A percentile compares a stretch with the other conserved stretches of the same genome.
Evolutionary conservation across 2,329 filamentous ascomycete species (phyloP).

Genomic region (Raffaelea ambrosiae): DNA sequence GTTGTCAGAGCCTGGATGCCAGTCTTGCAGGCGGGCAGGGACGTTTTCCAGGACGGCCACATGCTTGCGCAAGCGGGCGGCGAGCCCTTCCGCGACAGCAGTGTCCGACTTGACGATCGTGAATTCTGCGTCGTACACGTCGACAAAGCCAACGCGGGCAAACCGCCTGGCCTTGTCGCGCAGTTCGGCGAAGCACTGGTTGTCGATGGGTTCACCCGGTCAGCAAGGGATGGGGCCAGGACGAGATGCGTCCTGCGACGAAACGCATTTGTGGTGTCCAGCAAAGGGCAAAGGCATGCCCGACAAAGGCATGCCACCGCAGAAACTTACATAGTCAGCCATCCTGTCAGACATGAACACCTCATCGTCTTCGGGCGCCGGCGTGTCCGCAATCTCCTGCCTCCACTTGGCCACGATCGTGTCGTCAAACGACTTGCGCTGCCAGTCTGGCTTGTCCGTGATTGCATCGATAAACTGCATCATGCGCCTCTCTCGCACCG

Average conservation of each 20-base stretch:
- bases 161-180: constrained; percentile 40
- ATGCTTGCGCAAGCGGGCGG: constrained; percentile 24
- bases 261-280: no score
- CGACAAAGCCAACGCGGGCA: constrained; percentile 28
- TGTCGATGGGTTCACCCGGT: no score
- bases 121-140: constrained; percentile 29
- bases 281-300: no score
- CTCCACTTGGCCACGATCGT: constrained; percentile 24
- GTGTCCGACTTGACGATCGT: constrained; percentile 46
- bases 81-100: constrained; percentile 24
- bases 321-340: constrained; percentile 9
- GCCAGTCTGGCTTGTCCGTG: constrained; percentile 29
- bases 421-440: constrained; percentile 24
- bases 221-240: no score
- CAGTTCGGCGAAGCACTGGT: constrained; percentile 34
- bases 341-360: constrained; percentile 11
- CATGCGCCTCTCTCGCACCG: constrained; percentile 24
- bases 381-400: constrained; percentile 16
- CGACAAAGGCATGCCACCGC: no score
- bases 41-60: constrained; percentile 34
- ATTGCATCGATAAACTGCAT: constrained; percentile 23
- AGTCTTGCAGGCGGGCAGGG: constrained; percentile 31
- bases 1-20: constrained; percentile 44
- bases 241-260: no score
- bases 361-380: constrained; percentile 2